These are phyloP conservation scores for Cladophialophora exuberans DNA, from an alignment of 2,329 filamentous ascomycete species.

Conservation along the genomic window DNA sequence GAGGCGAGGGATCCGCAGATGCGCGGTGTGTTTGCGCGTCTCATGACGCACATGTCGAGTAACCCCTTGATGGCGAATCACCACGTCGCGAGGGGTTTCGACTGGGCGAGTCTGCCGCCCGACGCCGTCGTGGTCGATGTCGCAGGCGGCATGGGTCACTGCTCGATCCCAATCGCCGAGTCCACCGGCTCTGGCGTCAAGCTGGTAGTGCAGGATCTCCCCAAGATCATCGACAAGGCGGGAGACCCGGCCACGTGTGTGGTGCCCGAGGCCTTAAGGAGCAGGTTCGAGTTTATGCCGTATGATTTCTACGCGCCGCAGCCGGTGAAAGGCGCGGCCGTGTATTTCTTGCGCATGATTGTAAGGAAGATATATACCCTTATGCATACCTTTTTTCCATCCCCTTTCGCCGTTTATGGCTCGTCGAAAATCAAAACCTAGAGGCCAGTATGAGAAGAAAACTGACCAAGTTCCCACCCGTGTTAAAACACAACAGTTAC, in stretches of 20 bases:
- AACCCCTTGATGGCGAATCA: slow-evolving; percentile 22
- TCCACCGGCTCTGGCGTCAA: slow-evolving; percentile 12
- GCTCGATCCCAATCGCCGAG: slow-evolving; percentile 22
- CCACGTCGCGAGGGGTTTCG: slow-evolving; percentile 19
- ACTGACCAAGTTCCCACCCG: not conserved
- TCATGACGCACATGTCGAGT: slow-evolving; percentile 26
- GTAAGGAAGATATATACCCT: too few species aligned
- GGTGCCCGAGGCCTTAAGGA: slow-evolving; percentile 10
- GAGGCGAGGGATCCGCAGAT: slow-evolving; percentile 13
- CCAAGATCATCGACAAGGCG: slow-evolving; percentile 23
- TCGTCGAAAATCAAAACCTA: not conserved
- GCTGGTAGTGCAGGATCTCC: slow-evolving; percentile 31
- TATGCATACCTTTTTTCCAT: not conserved
- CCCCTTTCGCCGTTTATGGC: not conserved
- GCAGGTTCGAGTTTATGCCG: slow-evolving; percentile 30
- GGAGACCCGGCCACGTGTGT: slow-evolving; percentile 21
- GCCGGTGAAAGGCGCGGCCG: slow-evolving; percentile 31
- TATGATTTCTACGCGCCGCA: slow-evolving; percentile 35
- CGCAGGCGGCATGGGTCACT: slow-evolving; percentile 30
- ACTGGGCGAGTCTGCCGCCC: slow-evolving; percentile 41
- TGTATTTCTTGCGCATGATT: slow-evolving; percentile 34
- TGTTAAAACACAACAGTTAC: slow-evolving; percentile 12
- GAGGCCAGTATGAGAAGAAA: too few species aligned
- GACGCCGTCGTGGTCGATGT: slow-evolving; percentile 57
- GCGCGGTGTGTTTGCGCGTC: slow-evolving; percentile 16